Percentiles rank a stretch among this genome's conserved stretches.
These are phyloP conservation scores for Lasiosphaeris hirsuta DNA, from an alignment of 495 filamentous ascomycete genomes.

Conservation along the genomic window DNA sequence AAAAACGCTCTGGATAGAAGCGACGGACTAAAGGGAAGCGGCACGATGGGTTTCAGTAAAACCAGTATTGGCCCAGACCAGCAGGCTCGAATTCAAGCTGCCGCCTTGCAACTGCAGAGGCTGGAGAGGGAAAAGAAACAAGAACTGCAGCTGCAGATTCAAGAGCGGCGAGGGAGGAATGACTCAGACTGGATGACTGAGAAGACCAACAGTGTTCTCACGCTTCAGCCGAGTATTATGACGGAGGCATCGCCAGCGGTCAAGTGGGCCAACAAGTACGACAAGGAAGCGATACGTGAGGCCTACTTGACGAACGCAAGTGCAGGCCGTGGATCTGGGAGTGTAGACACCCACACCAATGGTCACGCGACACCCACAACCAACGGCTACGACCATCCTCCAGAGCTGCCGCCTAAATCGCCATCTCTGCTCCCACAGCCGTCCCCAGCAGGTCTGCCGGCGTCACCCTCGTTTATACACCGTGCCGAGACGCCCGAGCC, in stretches of 20 bases:
- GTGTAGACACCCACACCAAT: constrained; percentile 29
- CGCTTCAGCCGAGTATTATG: constrained; percentile 79
- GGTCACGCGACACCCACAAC: constrained; percentile 20
- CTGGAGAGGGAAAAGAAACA: constrained; percentile 52
- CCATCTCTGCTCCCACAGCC: constrained; percentile 19
- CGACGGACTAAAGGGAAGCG: constrained; percentile 28
- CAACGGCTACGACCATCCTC: constrained; percentile 29
- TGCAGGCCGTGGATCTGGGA: constrained; percentile 58
- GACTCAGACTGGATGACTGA: constrained; percentile 55
- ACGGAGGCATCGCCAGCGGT: constrained; percentile 88
- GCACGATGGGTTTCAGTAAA: constrained; percentile 65
- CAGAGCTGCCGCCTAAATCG: constrained; percentile 35
- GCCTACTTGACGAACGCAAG: constrained; percentile 73
- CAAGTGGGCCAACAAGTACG: constrained; percentile 91
- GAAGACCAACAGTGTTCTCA: constrained; percentile 90
- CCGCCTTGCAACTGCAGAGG: constrained; percentile 71
- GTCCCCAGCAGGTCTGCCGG: constrained; percentile 8
- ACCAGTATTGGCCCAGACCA: constrained; percentile 88
- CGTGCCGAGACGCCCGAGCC: constrained; percentile 21
- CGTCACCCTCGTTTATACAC: constrained; percentile 12
- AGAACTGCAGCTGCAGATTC: constrained; percentile 41
- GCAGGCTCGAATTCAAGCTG: constrained; percentile 86
- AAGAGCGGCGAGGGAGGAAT: constrained; percentile 46
- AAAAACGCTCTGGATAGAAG: constrained; percentile 41
- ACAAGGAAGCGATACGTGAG: constrained; percentile 76